Percentiles rank a stretch among this genome's conserved stretches.
Evolutionary conservation across 129 eudicot species (phyloP).

Genomic region (Tagetes patula): DNA sequence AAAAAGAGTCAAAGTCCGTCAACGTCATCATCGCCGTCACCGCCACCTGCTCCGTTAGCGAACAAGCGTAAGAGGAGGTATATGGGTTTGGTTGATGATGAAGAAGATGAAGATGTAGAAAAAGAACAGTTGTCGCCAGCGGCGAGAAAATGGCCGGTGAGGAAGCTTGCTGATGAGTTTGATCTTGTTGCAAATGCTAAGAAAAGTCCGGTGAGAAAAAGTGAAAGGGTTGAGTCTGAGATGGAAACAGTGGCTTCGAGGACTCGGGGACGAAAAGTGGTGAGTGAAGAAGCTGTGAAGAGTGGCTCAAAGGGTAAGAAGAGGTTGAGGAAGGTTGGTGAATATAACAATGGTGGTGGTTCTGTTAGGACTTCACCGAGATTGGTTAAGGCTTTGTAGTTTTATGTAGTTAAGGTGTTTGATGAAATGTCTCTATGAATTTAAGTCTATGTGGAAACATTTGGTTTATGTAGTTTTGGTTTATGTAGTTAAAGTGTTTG

Average conservation of each 20-base stretch:
- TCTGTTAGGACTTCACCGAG: conserved; percentile 47
- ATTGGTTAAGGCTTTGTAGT: conserved; percentile 30
- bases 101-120: conserved; percentile 35
- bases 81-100: conserved; percentile 44
- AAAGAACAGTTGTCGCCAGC: neutral
- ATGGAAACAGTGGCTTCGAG: conserved; percentile 31
- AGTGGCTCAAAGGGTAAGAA: conserved; percentile 28
- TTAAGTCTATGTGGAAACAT: conserved; percentile 17
- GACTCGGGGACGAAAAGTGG: conserved; percentile 40
- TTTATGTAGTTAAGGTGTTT: conserved; percentile 24
- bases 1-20: conserved; percentile 19
- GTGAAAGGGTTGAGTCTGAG: conserved; percentile 16
- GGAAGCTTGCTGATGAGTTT: conserved; percentile 76
- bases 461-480: neutral
- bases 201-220: conserved; percentile 28
- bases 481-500: neutral
- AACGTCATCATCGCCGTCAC: conserved; percentile 19
- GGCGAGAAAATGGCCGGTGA: conserved; percentile 46
- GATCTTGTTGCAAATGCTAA: conserved; percentile 46
- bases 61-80: conserved; percentile 48
- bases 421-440: conserved; percentile 37
- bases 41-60: conserved; percentile 71
- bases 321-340: conserved; percentile 30
- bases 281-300: conserved; percentile 23
- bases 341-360: neutral